A percentile compares a stretch with the other conserved stretches of the same genome.
phyloP scores from a whole-genome alignment of 192 early-diverging fungal species.

The Coemansia sp. region DNA sequence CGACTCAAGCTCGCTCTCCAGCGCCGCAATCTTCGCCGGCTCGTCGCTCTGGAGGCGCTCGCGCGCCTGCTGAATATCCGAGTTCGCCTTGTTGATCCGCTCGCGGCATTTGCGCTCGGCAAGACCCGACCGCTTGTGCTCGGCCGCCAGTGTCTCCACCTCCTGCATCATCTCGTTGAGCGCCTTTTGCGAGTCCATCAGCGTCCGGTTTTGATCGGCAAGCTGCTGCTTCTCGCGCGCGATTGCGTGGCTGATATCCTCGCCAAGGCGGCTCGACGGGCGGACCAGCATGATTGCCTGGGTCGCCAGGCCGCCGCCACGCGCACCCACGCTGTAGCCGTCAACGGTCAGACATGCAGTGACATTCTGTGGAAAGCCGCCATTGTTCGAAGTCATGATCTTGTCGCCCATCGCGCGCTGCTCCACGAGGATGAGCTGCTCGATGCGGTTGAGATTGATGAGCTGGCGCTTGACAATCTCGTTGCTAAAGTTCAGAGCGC shows the following conservation, averaged over 20 bases:
- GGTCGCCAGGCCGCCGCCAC: conserved; percentile 43
- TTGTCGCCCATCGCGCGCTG: conserved; percentile 41
- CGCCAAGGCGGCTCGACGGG: conserved; percentile 52
- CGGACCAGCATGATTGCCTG: conserved; percentile 42
- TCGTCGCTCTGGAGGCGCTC: conserved; percentile 61
- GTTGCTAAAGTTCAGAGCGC: conserved; percentile 58
- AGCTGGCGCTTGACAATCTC: conserved; percentile 74
- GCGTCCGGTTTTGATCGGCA: conserved; percentile 4
- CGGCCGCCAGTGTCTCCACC: conserved; percentile 34
- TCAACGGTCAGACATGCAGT: conserved; percentile 59
- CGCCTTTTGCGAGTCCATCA: conserved; percentile 14
- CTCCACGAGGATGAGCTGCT: conserved; percentile 67
- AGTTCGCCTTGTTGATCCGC: conserved; percentile 29
- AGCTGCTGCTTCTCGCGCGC: conserved; percentile 29
- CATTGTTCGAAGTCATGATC: conserved; percentile 52
- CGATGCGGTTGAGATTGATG: conserved; percentile 65
- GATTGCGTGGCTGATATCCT: conserved; percentile 51
- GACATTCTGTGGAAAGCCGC: conserved; percentile 63
- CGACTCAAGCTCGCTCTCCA: conserved; percentile 56
- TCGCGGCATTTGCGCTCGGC: conserved; percentile 43
- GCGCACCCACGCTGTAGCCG: conserved; percentile 61
- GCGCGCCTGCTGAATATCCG: conserved; percentile 46
- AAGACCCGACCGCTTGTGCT: conserved; percentile 18
- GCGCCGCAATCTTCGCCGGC: conserved; percentile 60
- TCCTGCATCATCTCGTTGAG: conserved; percentile 28